Percentiles rank a stretch among this genome's conserved stretches.
Conservation (phyloP, 805 yeast species). For the Pichia membranifaciens region DNA sequence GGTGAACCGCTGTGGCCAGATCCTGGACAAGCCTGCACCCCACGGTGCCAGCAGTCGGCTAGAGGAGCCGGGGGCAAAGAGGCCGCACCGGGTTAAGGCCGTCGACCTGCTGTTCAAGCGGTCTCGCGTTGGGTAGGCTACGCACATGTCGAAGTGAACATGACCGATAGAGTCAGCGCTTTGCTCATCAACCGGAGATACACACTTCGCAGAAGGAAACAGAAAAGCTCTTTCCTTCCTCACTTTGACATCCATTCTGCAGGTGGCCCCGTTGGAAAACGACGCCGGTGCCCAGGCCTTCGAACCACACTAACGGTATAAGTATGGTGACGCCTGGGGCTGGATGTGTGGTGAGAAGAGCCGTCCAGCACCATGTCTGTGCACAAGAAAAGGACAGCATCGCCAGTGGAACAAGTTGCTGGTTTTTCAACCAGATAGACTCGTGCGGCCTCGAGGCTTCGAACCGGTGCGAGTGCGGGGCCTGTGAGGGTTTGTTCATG, state of each 20-base stretch:
- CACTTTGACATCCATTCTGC: slow-evolving; percentile 6
- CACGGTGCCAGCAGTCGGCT: neutral
- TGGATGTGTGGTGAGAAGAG: neutral
- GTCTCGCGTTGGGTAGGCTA: neutral
- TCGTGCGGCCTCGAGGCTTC: too few relatives aligned
- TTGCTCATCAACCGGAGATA: slow-evolving; percentile 48
- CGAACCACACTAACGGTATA: slow-evolving; percentile 3
- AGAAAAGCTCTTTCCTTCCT: too few relatives aligned
- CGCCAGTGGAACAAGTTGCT: too few relatives aligned
- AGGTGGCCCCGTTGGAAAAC: slow-evolving; percentile 1
- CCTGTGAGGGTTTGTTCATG: too few relatives aligned
- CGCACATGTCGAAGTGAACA: slow-evolving; percentile 38
- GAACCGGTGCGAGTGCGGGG: too few relatives aligned
- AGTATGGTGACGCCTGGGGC: slow-evolving; percentile 9
- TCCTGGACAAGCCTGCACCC: slow-evolving; percentile 4
- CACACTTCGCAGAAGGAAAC: slow-evolving; percentile 34
- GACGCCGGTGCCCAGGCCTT: slow-evolving; percentile 2
- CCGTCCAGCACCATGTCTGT: too few relatives aligned
- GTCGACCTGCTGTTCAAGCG: slow-evolving; percentile 21
- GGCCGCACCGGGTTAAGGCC: slow-evolving; percentile 15
- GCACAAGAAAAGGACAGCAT: too few relatives aligned
- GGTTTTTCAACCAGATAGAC: too few relatives aligned
- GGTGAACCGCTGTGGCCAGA: slow-evolving; percentile 24
- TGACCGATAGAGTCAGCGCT: slow-evolving; percentile 45
- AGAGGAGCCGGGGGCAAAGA: neutral